Evolutionary conservation across 495 filamentous ascomycete species (phyloP), one percentile per base, ranked within the genome.

Genomic region (Sabuloglossum arenarium): DNA sequence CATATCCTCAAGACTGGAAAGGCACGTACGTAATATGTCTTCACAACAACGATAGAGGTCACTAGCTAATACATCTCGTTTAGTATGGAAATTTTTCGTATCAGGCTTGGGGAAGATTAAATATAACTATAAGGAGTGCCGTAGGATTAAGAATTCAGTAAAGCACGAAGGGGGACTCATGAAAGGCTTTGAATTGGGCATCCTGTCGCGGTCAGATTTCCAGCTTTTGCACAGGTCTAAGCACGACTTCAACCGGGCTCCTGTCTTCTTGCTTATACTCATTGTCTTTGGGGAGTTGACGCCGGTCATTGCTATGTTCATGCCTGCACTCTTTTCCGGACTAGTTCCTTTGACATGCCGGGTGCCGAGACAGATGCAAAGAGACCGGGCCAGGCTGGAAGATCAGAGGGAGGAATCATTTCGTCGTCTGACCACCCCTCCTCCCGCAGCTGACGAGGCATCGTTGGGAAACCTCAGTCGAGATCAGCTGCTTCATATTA

Each of bases 211-310:
- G 19, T 68, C 73, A 0, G 77, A 81, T 19, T 84, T 76, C 67
- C 84, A 85, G 57, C 70, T 90, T 11, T 62, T 86, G 31, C 65
- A 61, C n/a, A 75, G 87, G 51, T 75, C 75, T 11, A 66, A 69
- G 9, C 75, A 84, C 61, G 91, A 96, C 64, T 68, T 82, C 10
- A 68, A 71, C 0, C 78, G 84, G n/a, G 72, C 96, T 30, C 85
- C 87, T 3, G 63, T 81, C 2, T 95, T 98, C 65, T 76, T 64
- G 0, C 23, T 94, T 2, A 64, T 94, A 2, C 71, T 94, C 1
- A 55, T 88, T 0, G 46, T 93, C 37, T 86, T 81, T 64, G 91
- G 86, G 2, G 90, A 96, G 64, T 80, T 91, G 65, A 86, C 87
- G 6, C 87, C 89, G 0, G 59, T 96, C 1, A 64, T 91, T 6